Evolutionary conservation across 768 basidiomycete genomes (phyloP), one percentile per base, ranked within the genome.

Genomic region (Boletales sp.): DNA sequence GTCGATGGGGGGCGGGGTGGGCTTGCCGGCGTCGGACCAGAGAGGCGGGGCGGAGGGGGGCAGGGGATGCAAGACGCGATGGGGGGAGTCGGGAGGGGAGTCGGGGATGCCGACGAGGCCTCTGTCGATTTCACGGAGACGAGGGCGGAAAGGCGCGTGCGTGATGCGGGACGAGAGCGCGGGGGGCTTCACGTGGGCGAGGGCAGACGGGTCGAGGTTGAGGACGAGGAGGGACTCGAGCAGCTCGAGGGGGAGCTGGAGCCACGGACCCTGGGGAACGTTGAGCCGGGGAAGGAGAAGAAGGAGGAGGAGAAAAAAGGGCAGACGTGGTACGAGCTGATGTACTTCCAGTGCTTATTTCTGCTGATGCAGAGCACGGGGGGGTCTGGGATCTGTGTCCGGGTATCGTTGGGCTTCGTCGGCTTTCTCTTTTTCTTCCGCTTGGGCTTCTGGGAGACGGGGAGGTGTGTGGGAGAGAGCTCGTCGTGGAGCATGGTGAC

Each of bases 311-410:
- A 21, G 4, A 4, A 4, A 18, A 38, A 52, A 57, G 52, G 18
- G 14, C 2, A 4, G 71, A 90, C 90, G 66, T 91, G 89, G 66
- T 89, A 92, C 19, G 90, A 90, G 69, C 87, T 90, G 70, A 94
- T 93, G 61, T 92, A 93, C 28, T 84, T 82, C 92, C 91, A 93
- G 61, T 94, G 92, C 67, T 94, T 94, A 73, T 94, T 93, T 57
- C 92, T 80, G 70, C 87, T 90, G 59, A 94, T 94, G 65, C 87
- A 89, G 4, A 94, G 77, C 33, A 87, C 81, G 1, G 84, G 77
- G 14, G 81, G 81, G 79, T 72, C 66, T 40, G 69, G 71, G 28
- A 34, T 34, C 8, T 9, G 3, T 7, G 4, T 36, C 79, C 78
- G 28, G 69, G 68, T 18, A 61, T 64, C 32, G 37, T 17, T 12